Evolutionary conservation across 164 flowering plant genomes (phyloP).

Genomic region (Echeveria elegans): DNA sequence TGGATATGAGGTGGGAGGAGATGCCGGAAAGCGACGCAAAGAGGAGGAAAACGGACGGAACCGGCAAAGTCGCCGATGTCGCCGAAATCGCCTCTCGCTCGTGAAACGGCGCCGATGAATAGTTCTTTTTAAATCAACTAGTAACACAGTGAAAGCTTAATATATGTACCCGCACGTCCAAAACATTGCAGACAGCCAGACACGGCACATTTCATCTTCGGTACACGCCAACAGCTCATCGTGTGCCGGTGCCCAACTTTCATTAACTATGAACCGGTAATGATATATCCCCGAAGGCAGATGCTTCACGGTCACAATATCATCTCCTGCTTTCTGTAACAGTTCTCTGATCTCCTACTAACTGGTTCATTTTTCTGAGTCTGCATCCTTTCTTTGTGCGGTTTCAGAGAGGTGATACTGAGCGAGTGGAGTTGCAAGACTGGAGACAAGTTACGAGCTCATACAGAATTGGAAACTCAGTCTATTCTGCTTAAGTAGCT

Average conservation of each 20-base stretch:
- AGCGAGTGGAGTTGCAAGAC: neutral
- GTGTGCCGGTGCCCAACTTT: constrained; percentile 17
- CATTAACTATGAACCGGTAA: constrained; percentile 40
- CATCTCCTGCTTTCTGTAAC: constrained; percentile 26
- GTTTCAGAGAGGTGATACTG: constrained; percentile 22
- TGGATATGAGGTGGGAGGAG: too few relatives aligned
- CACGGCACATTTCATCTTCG: constrained; percentile 21
- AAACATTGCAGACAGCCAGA: constrained; percentile 31
- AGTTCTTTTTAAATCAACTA: neutral
- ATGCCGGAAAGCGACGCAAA: too few relatives aligned
- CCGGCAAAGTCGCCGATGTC: too few relatives aligned
- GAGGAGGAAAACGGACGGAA: too few relatives aligned
- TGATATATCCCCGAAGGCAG: constrained; percentile 37
- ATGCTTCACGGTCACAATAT: constrained; percentile 23
- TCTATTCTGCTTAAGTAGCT: neutral
- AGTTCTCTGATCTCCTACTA: constrained; percentile 26
- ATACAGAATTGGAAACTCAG: neutral
- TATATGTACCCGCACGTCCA: constrained; percentile 32
- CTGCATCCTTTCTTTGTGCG: constrained; percentile 32
- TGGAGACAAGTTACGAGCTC: neutral
- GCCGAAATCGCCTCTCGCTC: too few relatives aligned
- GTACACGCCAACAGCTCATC: constrained; percentile 26
- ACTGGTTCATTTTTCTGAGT: constrained; percentile 26
- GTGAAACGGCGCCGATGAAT: too few relatives aligned
- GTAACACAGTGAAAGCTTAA: neutral